Evolutionary conservation across 768 basidiomycete species (phyloP), one percentile per base, ranked within the genome.

Genomic region (Artomyces pyxidatus): DNA sequence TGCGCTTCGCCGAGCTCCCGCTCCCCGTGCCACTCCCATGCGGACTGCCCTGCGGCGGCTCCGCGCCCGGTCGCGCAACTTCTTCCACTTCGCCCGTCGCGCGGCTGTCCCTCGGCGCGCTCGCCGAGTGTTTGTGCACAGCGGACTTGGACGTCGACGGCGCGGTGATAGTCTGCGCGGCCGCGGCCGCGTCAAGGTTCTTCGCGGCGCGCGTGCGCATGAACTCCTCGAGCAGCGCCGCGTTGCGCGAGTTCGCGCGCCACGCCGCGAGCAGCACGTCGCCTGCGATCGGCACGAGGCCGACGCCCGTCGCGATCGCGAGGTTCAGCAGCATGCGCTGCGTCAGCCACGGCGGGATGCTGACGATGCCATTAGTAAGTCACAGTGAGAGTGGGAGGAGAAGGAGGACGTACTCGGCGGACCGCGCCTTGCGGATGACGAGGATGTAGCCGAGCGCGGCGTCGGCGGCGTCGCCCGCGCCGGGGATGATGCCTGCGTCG

Each of bases 161-260:
- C 2, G 22, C 8, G 21, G 22, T 2, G 14, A 5, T 44, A 40
- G 23, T 12, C 39, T 39, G 28, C 14, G 16, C n/a, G 12, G 25
- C 23, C 8, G n/a, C n/a, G 4, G 11, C 16, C 8, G 21, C 22
- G 26, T 22, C 47, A 3, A 16, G 19, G 29, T 22, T 30, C 8
- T 42, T 21, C 22, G 37, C 48, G 25, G 88, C 90, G 39, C 93
- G 74, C 26, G 88, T 71, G 29, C 83, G 74, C 47, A 96, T 66
- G 64, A 78, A 92, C 63, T 92, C 89, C 60, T 94, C 90, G 41
- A 97, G 71, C 42, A 96, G 68, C 5, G 77, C 77, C 10, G 90
- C 93, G 59, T 97, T 96, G 52, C 94, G 75, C 14, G 83, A 86
- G 65, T 97, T 97, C 17, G 91, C 81, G 62, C 92, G 94, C 73